Evolutionary conservation across 2,329 filamentous ascomycete genomes (phyloP), one percentile per base, ranked within the genome.

Genomic region (Phaeosphaeria sp.): DNA sequence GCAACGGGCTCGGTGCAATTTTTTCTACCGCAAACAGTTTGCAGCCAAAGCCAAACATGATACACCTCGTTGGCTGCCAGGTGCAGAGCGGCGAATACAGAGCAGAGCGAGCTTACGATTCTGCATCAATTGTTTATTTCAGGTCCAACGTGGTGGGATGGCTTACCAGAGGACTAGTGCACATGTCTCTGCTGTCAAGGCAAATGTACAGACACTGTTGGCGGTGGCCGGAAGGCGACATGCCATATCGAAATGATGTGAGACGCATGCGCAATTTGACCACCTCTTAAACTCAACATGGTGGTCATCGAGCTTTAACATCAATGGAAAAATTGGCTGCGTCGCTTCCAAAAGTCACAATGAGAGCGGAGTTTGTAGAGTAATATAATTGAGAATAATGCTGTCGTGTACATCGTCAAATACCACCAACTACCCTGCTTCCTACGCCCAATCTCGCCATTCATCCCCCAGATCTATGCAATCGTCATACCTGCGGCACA

Each of bases 401-500:
- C 20, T 46, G 15, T 46, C 43, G 22, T 46, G 15, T 46, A 22
- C 22, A 27, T 18, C 46, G 23, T 30, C 46, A 47, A 25, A 39
- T 36, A 36, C 30, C 30, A 36, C 3, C 3, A 36, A 7, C 30
- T 15, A 6, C 30, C 30, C 30, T 15, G 3, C 30, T 7, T 13
- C 5, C 11, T 15, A 13, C 6, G 7, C 7, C 6, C 30, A 11
- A 36, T 36, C 10, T 17, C 9, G 6, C 30, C 5, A 7, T 22
- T 10, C 17, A 25, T 46, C 11, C 44, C 13, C 17, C 21, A 44
- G 10, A 22, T 15, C 2, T 25, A 15, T 21, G 11, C 11, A 1
- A 6, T 15, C 21, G 25, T 48, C 44, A 48, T 42, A 59, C 21
- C 17, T 20, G 18, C 4, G 60, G 54, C 4, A 71, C 50, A 1